These are phyloP conservation scores for Neurospora terricola DNA, from an alignment of 495 filamentous ascomycete genomes.

Conservation along the genomic window DNA sequence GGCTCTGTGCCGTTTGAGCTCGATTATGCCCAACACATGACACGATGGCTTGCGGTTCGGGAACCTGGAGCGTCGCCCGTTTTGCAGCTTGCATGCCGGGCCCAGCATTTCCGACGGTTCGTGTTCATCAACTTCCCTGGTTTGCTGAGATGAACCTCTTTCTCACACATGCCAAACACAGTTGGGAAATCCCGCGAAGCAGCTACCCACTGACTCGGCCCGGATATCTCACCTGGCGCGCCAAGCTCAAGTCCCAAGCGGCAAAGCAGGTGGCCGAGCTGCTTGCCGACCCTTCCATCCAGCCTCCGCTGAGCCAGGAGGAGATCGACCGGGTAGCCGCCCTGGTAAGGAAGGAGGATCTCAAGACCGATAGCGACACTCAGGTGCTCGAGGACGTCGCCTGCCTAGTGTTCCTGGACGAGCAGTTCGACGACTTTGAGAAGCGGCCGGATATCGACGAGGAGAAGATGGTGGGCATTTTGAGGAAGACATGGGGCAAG, in stretches of 20 bases:
- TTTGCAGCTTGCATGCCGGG: slow-evolving; percentile 63
- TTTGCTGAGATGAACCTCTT: not conserved
- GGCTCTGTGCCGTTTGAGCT: slow-evolving; percentile 56
- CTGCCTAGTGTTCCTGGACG: slow-evolving; percentile 77
- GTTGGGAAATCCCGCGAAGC: slow-evolving; percentile 68
- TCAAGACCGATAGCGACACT: slow-evolving; percentile 53
- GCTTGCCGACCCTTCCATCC: slow-evolving; percentile 36
- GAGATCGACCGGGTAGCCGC: slow-evolving; percentile 43
- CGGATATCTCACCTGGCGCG: slow-evolving; percentile 70
- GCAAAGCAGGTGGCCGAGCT: slow-evolving; percentile 47
- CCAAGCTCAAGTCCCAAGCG: slow-evolving; percentile 58
- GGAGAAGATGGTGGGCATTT: slow-evolving; percentile 62
- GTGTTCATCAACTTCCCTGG: not conserved
- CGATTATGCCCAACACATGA: slow-evolving; percentile 72
- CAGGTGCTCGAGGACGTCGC: slow-evolving; percentile 76
- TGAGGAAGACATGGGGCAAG: slow-evolving; percentile 79
- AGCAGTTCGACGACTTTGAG: slow-evolving; percentile 72
- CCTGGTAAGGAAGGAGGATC: slow-evolving; percentile 55
- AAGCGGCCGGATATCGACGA: slow-evolving; percentile 46
- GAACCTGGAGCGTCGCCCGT: slow-evolving; percentile 47
- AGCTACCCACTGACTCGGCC: slow-evolving; percentile 57
- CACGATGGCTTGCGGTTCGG: slow-evolving; percentile 49
- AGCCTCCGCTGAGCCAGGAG: slow-evolving; percentile 24
- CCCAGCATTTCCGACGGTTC: slow-evolving; percentile 59
- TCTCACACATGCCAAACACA: slow-evolving; percentile 21